These are phyloP conservation scores for Candida fluviatilis DNA, from an alignment of 805 yeast species.

Conservation along the genomic window DNA sequence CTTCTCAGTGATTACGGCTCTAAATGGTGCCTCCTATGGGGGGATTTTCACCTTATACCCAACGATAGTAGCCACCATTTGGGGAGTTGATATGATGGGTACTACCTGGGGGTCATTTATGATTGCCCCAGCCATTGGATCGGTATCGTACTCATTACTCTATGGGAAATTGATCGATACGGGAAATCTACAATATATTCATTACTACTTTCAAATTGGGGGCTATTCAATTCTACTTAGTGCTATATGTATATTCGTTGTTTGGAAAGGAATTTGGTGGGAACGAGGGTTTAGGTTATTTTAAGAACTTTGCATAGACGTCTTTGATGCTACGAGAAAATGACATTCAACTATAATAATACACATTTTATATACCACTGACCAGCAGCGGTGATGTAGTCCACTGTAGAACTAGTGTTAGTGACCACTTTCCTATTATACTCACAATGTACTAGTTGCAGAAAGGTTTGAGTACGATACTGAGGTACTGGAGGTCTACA, in stretches of 20 bases:
- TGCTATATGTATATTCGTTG: slow-evolving; percentile 17
- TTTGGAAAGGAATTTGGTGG: slow-evolving; percentile 30
- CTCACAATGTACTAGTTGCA: too few species aligned
- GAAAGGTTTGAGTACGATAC: too few species aligned
- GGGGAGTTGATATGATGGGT: slow-evolving; percentile 88
- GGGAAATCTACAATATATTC: slow-evolving; percentile 9
- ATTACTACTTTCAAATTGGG: slow-evolving; percentile 2
- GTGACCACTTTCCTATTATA: too few species aligned
- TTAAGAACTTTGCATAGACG: slow-evolving; percentile 8
- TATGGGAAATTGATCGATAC: slow-evolving; percentile 64
- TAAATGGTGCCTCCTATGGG: slow-evolving; percentile 75
- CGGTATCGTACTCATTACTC: slow-evolving; percentile 60
- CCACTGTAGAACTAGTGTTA: too few species aligned
- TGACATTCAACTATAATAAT: not conserved
- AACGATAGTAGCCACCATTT: slow-evolving; percentile 72
- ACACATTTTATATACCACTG: not conserved
- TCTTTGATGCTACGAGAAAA: too few species aligned
- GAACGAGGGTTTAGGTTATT: slow-evolving; percentile 24
- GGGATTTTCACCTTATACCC: slow-evolving; percentile 85
- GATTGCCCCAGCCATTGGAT: slow-evolving; percentile 84
- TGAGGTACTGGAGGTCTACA: too few species aligned
- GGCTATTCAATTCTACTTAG: slow-evolving; percentile 13
- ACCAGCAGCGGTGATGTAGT: too few species aligned
- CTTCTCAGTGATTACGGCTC: slow-evolving; percentile 31
- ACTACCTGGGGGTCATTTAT: slow-evolving; percentile 90